These are phyloP conservation scores for Aspergillus sp. DNA, from an alignment of 2,329 filamentous ascomycete genomes.

Conservation along the genomic window DNA sequence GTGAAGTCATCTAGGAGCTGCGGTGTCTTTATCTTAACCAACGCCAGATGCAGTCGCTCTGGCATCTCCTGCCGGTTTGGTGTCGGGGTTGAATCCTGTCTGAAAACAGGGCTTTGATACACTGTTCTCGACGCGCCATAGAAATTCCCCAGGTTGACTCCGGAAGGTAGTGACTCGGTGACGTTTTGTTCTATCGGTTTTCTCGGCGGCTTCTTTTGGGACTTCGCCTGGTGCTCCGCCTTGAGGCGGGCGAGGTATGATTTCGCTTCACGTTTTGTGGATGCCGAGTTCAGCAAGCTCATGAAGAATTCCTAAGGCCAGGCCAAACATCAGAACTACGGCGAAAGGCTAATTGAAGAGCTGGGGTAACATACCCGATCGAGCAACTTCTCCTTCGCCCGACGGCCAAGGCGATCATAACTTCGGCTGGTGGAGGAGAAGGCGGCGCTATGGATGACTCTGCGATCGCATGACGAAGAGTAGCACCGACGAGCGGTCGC, in stretches of 20 bases:
- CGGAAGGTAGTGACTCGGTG: constrained; percentile 33
- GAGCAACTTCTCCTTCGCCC: constrained; percentile 45
- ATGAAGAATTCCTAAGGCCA: constrained; percentile 72
- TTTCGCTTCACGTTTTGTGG: constrained; percentile 89
- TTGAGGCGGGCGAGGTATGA: constrained; percentile 88
- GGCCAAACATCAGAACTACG: constrained; percentile 1
- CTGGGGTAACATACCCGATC: constrained; percentile 36
- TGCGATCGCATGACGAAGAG: constrained; percentile 19
- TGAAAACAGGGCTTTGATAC: constrained; percentile 60
- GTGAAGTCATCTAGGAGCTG: constrained; percentile 68
- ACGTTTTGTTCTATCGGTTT: constrained; percentile 20
- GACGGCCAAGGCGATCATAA: constrained; percentile 35
- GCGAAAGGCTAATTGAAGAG: background rate
- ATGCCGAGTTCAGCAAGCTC: constrained; percentile 81
- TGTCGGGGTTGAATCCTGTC: constrained; percentile 50
- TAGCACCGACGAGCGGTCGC: constrained; percentile 14
- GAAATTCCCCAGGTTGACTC: constrained; percentile 62
- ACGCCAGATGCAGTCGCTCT: constrained; percentile 69
- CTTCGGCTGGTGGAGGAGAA: constrained; percentile 30
- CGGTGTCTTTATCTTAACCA: constrained; percentile 79
- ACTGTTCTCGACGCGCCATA: constrained; percentile 60
- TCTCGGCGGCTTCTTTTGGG: constrained; percentile 32
- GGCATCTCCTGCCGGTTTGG: constrained; percentile 35
- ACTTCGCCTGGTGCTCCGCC: constrained; percentile 36
- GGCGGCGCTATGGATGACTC: constrained; percentile 28